Percentiles rank a stretch among this genome's conserved stretches.
phyloP scores from a whole-genome alignment of 2,329 filamentous ascomycete species.

The Nigrograna mackinnonii region DNA sequence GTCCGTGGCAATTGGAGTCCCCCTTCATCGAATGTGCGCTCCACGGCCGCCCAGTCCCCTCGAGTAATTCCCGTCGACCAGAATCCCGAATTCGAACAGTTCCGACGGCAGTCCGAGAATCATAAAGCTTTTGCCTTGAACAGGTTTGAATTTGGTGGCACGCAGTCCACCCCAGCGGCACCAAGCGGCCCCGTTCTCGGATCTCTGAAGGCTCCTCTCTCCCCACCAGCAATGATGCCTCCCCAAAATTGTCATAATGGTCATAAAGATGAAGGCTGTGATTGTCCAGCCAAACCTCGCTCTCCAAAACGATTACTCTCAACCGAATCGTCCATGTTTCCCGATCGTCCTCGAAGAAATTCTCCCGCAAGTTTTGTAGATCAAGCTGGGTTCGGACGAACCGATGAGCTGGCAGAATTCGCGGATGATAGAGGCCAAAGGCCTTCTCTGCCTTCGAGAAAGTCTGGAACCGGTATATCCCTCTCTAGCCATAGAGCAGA shows the following conservation, averaged over 20 bases:
- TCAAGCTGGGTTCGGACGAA: constrained; percentile 35
- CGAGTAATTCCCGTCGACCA: constrained; percentile 72
- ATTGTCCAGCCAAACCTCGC: constrained; percentile 31
- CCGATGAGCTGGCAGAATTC: constrained; percentile 38
- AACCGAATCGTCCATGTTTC: constrained; percentile 44
- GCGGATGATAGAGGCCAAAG: constrained; percentile 32
- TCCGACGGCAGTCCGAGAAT: constrained; percentile 69
- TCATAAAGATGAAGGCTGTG: constrained; percentile 17
- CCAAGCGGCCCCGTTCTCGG: constrained; percentile 26
- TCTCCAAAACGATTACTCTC: constrained; percentile 55
- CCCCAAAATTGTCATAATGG: constrained; percentile 19
- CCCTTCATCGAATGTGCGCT: constrained; percentile 70
- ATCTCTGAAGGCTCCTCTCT: constrained; percentile 30
- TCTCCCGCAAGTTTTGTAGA: constrained; percentile 50
- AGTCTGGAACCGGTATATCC: constrained; percentile 15
- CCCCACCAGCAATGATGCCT: constrained; percentile 36
- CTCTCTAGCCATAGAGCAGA: constrained; percentile 44
- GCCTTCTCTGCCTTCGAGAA: constrained; percentile 33
- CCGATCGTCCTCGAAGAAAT: constrained; percentile 48
- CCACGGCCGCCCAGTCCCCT: constrained; percentile 69
- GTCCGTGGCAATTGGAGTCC: constrained; percentile 76
- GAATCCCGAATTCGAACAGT: constrained; percentile 82
- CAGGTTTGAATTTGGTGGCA: constrained; percentile 46
- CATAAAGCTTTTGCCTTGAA: constrained; percentile 53
- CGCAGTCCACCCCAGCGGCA: constrained; percentile 26